Percentiles rank a stretch among this genome's conserved stretches.
Evolutionary conservation across 805 yeast genomes (phyloP).

Genomic region (Hyphopichia homilentoma): DNA sequence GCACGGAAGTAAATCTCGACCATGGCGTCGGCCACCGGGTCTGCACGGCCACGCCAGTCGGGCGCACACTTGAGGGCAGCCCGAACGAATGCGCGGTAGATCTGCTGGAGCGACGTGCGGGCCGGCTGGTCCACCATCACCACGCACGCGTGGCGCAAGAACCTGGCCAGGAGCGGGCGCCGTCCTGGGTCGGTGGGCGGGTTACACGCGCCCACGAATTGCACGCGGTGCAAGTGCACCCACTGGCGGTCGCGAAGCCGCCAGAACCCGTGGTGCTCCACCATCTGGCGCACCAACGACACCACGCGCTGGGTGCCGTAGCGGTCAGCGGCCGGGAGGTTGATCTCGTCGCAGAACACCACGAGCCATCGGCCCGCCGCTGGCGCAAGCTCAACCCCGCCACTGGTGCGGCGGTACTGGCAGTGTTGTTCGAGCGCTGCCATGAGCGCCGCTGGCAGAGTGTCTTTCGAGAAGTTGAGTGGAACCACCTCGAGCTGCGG

Average conservation of each 20-base stretch:
- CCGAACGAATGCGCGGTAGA: conserved; percentile 55
- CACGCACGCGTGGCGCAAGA: conserved; percentile 62
- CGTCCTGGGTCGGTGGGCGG: conserved; percentile 84
- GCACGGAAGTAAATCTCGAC: conserved; percentile 63
- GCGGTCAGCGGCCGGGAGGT: conserved; percentile 67
- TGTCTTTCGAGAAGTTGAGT: conserved; percentile 80
- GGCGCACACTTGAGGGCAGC: conserved; percentile 64
- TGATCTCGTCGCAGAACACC: conserved; percentile 88
- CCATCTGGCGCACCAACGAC: conserved; percentile 67
- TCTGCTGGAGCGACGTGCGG: conserved; percentile 53
- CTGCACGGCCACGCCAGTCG: conserved; percentile 49
- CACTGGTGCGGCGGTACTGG: conserved; percentile 47
- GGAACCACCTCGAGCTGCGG: conserved; percentile 59
- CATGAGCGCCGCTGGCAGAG: conserved; percentile 58
- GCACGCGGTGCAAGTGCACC: conserved; percentile 62
- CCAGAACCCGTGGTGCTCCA: conserved; percentile 81
- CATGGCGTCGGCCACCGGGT: conserved; percentile 60
- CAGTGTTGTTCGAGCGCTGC: conserved; percentile 72
- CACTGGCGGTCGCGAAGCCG: conserved; percentile 53
- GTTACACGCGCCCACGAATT: conserved; percentile 94
- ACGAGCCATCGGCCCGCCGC: conserved; percentile 68
- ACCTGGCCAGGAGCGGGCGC: conserved; percentile 50
- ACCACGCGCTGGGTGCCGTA: conserved; percentile 74
- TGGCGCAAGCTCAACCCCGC: conserved; percentile 58
- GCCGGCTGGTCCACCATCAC: conserved; percentile 82